These are phyloP conservation scores for Claviceps pazoutovae DNA, from an alignment of 2,329 filamentous ascomycete species.

Conservation along the genomic window DNA sequence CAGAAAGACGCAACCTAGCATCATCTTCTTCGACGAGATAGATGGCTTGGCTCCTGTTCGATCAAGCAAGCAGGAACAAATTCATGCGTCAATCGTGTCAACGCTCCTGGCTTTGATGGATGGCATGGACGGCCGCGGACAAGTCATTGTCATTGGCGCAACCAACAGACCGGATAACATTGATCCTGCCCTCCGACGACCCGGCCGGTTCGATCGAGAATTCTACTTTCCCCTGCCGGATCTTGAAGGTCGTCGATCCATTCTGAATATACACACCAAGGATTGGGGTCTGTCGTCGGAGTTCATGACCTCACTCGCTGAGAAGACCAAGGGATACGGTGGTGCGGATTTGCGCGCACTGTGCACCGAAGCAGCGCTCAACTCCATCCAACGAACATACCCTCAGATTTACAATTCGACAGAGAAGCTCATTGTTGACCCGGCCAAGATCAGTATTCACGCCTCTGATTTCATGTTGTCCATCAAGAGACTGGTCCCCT, in stretches of 20 bases:
- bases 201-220: slow-evolving; percentile 90
- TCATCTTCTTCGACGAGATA: slow-evolving; percentile 99
- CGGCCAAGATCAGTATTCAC: slow-evolving; percentile 68
- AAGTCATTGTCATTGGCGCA: slow-evolving; percentile 97
- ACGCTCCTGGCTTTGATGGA: slow-evolving; percentile 92
- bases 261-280: slow-evolving; percentile 89
- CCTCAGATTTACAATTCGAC: slow-evolving; percentile 90
- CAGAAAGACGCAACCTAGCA: slow-evolving; percentile 87
- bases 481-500: slow-evolving; percentile 90
- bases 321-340: slow-evolving; percentile 89
- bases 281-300: slow-evolving; percentile 72
- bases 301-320: slow-evolving; percentile 75
- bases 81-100: slow-evolving; percentile 93
- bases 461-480: slow-evolving; percentile 97
- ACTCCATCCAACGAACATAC: slow-evolving; percentile 88
- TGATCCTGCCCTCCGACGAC: slow-evolving; percentile 84
- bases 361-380: slow-evolving; percentile 90
- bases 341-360: slow-evolving; percentile 88
- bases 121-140: slow-evolving; percentile 93
- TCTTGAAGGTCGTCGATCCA: slow-evolving; percentile 63
- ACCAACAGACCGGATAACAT: slow-evolving; percentile 95
- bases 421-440: slow-evolving; percentile 80
- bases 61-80: slow-evolving; percentile 97
- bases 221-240: slow-evolving; percentile 96
- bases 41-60: slow-evolving; percentile 90